Base-by-base conservation (phyloP, 257 asterid genomes). In the Przewalskia tangutica region DNA sequence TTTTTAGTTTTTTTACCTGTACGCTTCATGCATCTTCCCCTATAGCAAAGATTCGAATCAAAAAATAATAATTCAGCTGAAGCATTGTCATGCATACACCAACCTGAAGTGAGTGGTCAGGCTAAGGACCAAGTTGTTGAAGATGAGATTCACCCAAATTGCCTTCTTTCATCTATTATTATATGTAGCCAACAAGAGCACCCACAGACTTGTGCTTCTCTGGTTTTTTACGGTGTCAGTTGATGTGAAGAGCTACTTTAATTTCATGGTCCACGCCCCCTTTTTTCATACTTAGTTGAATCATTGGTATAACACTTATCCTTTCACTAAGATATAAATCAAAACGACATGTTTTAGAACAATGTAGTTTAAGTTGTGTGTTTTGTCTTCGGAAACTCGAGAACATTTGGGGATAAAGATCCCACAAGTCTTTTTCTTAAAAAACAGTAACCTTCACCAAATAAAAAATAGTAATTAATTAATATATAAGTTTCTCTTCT, bases 141-240 rank as follows among this genome's bases (percentile, higher is more conserved):
- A 44, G 55, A 42, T 68, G 13, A 42, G 27, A 68, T 68, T 42
- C 55, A 42, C 36, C 55, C 55, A 68, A 68, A 27, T 42, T 68
- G 77, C 36, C 77, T 68, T 68, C 77, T 68, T 68, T 68, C 77
- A 68, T 68, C 36, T 68, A 68, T 68, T 68, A 68, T 68, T 68
- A 16, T 27, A 27, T 27, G 32, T 0, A 38, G 4, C 27, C 0
- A 66, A 38, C 8, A 68, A 68, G 77, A 27, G 17, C 50, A 38
- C 23, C 77, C 54, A 67, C 55, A 68, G 38, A 1, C 9, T 42
- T n/a, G 55, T 68, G 77, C 32, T 27, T 40, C 51, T n/a, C 77
- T 68, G 77, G 32, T 27, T 38, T 16, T 17, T 34, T 67, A 46
- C n/a, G 0, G 77, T 42, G 38, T 68, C 77, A 68, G 38, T n/a